Conservation (phyloP, 768 basidiomycete genomes). For the Coprinopsis marcescibilis region DNA sequence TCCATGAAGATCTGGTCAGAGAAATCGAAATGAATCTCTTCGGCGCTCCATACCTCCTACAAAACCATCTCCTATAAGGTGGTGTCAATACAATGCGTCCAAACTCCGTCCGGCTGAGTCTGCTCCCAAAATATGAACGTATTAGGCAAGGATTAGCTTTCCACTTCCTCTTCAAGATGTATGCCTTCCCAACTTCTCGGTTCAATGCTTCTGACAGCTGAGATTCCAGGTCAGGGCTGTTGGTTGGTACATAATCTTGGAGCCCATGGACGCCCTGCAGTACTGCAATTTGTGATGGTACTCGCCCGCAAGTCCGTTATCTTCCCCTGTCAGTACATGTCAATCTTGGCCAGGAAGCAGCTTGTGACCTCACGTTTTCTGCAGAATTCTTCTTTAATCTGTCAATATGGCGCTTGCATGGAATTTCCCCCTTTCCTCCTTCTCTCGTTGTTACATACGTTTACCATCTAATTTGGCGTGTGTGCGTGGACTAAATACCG, state of each 20-base stretch:
- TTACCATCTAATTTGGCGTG: no score
- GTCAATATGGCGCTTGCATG: not conserved
- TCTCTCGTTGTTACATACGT: not conserved
- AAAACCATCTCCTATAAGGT: no score
- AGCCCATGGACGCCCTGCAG: no score
- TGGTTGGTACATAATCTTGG: no score
- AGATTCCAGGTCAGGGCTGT: not conserved
- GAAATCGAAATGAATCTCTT: no score
- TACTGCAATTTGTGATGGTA: no score
- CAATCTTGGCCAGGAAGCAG: not conserved
- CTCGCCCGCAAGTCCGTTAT: not conserved
- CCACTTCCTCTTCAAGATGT: slow-evolving; percentile 1
- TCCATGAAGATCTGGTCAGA: no score
- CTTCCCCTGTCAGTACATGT: not conserved
- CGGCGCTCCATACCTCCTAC: no score
- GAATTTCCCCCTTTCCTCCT: not conserved
- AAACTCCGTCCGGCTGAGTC: not conserved
- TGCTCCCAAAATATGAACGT: not conserved
- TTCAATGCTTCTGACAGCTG: not conserved
- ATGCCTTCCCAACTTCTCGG: slow-evolving; percentile 4
- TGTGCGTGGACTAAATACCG: not conserved
- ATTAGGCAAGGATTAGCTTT: not conserved
- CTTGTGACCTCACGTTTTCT: slow-evolving; percentile 1
- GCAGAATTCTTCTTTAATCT: not conserved
- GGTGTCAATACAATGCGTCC: no score